These are phyloP conservation scores for Coleophoma eucalyptorum DNA, from an alignment of 2,329 filamentous ascomycete genomes.

Conservation along the genomic window DNA sequence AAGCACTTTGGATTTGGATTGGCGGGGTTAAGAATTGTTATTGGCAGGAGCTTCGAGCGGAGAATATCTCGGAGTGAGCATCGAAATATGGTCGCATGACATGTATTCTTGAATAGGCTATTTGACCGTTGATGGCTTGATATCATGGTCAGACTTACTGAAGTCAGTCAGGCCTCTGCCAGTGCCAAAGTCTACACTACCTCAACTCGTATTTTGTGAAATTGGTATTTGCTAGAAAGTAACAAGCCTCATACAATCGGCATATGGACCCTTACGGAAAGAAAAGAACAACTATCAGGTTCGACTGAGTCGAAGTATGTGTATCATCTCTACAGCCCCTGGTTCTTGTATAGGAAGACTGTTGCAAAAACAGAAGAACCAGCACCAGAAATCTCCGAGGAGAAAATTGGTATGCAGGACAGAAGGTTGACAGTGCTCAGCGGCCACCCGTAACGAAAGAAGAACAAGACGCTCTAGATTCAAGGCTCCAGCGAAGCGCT, in stretches of 20 bases:
- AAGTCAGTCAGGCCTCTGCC: too few species aligned
- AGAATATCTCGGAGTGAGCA: neutral
- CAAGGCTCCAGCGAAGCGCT: constrained; percentile 29
- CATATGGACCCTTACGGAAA: too few species aligned
- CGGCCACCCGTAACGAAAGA: constrained; percentile 25
- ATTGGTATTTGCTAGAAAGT: too few species aligned
- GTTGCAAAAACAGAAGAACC: constrained; percentile 13
- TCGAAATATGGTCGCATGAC: too few species aligned
- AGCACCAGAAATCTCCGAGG: constrained; percentile 17
- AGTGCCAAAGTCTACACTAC: too few species aligned
- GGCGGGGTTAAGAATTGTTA: neutral
- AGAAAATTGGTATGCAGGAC: constrained; percentile 18
- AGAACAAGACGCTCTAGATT: constrained; percentile 30
- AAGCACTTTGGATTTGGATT: neutral
- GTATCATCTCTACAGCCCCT: constrained; percentile 20
- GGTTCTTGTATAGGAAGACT: constrained; percentile 13
- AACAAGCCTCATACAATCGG: too few species aligned
- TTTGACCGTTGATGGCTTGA: too few species aligned
- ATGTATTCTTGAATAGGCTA: too few species aligned
- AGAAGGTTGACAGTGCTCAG: constrained; percentile 22
- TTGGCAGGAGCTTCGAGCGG: neutral
- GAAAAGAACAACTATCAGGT: too few species aligned
- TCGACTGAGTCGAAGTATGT: constrained; percentile 4
- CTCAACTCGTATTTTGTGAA: too few species aligned
- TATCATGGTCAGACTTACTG: too few species aligned